Evolutionary conservation across 768 basidiomycete species (phyloP).

Genomic region (Russula compacta): DNA sequence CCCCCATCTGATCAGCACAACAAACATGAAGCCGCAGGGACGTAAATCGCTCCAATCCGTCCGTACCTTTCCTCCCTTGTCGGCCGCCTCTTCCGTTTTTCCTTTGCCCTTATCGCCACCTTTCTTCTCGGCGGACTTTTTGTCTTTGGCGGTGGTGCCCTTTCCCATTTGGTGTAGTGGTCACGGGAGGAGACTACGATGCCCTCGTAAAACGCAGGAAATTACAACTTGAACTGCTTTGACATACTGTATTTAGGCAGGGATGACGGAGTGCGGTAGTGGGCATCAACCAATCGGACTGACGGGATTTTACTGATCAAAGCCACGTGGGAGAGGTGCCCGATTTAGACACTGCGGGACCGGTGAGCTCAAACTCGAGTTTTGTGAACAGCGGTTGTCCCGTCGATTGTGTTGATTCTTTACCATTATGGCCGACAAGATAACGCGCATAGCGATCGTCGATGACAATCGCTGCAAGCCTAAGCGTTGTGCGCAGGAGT

Average conservation of each 20-base stretch:
- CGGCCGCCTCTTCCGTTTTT: constrained; percentile 2
- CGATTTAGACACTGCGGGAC: neutral
- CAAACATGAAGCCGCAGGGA: neutral
- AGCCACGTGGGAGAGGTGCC: neutral
- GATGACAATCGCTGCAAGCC: constrained; percentile 92
- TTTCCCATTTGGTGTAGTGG: neutral
- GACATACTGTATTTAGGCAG: no score
- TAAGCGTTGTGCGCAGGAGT: constrained; percentile 94
- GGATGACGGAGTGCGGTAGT: neutral
- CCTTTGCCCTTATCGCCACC: constrained; percentile 24
- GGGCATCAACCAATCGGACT: constrained; percentile 7
- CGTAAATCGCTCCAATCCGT: no score
- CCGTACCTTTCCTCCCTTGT: constrained; percentile 9
- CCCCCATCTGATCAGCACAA: neutral
- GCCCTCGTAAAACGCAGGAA: neutral
- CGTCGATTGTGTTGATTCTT: neutral
- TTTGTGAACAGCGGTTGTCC: neutral
- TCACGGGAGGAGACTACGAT: neutral
- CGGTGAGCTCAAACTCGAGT: neutral
- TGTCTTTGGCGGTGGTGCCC: constrained; percentile 24
- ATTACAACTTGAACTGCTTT: no score
- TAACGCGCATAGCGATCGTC: constrained; percentile 96
- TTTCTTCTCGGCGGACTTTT: constrained; percentile 37
- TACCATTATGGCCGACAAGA: constrained; percentile 69
- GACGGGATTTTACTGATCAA: constrained; percentile 2